phyloP scores from a whole-genome alignment of 2,329 filamentous ascomycete species.

The Aplosporella prunicola region DNA sequence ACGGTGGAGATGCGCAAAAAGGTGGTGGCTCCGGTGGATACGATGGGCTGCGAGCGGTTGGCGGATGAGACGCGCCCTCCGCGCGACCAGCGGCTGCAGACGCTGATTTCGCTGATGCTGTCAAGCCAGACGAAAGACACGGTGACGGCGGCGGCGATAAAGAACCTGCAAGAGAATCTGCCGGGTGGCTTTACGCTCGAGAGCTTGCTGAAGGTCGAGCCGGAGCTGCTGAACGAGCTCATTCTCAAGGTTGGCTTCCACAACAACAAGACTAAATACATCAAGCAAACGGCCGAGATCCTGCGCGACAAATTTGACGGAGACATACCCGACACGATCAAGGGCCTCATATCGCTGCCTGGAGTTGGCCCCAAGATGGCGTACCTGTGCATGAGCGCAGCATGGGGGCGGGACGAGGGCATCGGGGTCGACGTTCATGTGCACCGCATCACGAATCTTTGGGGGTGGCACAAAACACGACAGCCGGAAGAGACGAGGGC shows the following conservation, averaged over 20 bases:
- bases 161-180: constrained; percentile 65
- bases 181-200: constrained; percentile 59
- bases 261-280: constrained; percentile 83
- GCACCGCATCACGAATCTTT: constrained; percentile 86
- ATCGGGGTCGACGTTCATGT: constrained; percentile 95
- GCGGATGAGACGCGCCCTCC: constrained; percentile 45
- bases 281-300: constrained; percentile 66
- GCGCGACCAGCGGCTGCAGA: constrained; percentile 68
- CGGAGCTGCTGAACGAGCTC: constrained; percentile 57
- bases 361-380: constrained; percentile 95
- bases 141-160: constrained; percentile 76
- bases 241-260: constrained; percentile 86
- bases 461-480: constrained; percentile 80
- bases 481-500: constrained; percentile 73
- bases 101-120: constrained; percentile 79
- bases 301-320: constrained; percentile 59
- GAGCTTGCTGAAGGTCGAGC: constrained; percentile 64
- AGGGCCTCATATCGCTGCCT: constrained; percentile 65
- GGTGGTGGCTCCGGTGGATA: constrained; percentile 78
- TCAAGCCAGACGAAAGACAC: constrained; percentile 91
- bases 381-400: constrained; percentile 74
- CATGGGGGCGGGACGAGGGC: constrained; percentile 59
- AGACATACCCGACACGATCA: constrained; percentile 73
- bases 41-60: constrained; percentile 86
- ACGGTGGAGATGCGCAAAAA: constrained; percentile 69